Evolutionary conservation across 805 yeast species (phyloP).

Genomic region (Kazachstania africana): DNA sequence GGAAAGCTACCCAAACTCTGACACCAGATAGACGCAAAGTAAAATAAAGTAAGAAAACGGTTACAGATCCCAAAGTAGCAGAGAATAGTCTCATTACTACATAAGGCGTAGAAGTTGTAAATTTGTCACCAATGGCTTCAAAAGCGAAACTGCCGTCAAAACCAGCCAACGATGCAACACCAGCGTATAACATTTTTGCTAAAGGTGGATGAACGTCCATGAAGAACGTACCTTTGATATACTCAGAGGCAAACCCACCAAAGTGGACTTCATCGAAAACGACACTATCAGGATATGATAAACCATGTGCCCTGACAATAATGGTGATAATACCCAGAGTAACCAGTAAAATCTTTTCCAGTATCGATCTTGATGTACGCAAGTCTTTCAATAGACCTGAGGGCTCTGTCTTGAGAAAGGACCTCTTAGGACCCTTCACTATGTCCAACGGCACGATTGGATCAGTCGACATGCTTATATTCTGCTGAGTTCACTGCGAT

Average conservation of each 20-base stretch:
- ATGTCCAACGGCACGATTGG: constrained; percentile 32
- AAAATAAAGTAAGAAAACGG: constrained; percentile 51
- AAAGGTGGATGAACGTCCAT: constrained; percentile 95
- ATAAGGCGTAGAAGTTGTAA: constrained; percentile 49
- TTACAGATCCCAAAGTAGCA: constrained; percentile 55
- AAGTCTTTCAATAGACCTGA: constrained; percentile 28
- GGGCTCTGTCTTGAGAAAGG: constrained; percentile 43
- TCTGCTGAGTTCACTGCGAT: too few species aligned
- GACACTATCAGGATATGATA: constrained; percentile 65
- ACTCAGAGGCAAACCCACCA: constrained; percentile 77
- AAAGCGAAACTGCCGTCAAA: constrained; percentile 62
- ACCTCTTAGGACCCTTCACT: constrained; percentile 41
- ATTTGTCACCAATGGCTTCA: constrained; percentile 51
- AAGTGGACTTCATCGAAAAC: constrained; percentile 89
- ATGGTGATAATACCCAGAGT: constrained; percentile 41
- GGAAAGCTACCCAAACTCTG: constrained; percentile 47
- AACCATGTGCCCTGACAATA: constrained; percentile 46
- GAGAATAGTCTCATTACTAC: constrained; percentile 59
- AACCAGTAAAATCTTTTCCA: constrained; percentile 32
- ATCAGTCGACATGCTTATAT: too few species aligned
- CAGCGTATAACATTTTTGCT: constrained; percentile 66
- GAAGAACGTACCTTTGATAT: constrained; percentile 80
- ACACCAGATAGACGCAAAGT: constrained; percentile 67
- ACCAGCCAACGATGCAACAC: constrained; percentile 54
- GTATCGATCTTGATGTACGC: constrained; percentile 29